phyloP scores from a whole-genome alignment of 2,329 filamentous ascomycete genomes.

The Paraphaeosphaeria minitans region DNA sequence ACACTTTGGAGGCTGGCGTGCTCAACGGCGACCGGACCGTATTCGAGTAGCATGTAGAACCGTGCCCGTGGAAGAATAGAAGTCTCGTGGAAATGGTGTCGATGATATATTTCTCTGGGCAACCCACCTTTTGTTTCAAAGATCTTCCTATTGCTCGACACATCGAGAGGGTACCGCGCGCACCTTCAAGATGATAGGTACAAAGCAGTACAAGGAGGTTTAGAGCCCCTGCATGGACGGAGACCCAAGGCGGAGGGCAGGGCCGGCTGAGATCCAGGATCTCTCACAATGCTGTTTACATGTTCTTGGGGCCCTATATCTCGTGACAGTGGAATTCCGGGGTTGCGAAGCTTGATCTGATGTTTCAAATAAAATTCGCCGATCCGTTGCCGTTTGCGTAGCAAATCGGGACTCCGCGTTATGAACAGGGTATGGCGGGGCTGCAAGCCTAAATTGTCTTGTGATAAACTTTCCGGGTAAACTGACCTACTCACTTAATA shows the following conservation, averaged over 20 bases:
- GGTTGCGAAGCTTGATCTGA: constrained; percentile 5
- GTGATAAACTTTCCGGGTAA: constrained; percentile 6
- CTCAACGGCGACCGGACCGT: constrained; percentile 6
- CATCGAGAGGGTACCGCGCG: neutral
- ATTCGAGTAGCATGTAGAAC: neutral
- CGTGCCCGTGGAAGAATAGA: neutral
- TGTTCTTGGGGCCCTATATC: constrained; percentile 4
- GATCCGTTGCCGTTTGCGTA: constrained; percentile 6
- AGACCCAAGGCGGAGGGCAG: constrained; percentile 5
- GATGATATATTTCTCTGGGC: constrained; percentile 2
- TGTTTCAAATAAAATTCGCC: constrained; percentile 9
- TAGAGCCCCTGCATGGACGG: neutral
- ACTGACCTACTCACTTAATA: constrained; percentile 4
- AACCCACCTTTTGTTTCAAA: neutral
- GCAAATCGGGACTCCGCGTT: constrained; percentile 1
- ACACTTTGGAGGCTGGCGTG: neutral
- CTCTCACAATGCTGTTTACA: neutral
- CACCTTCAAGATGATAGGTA: constrained; percentile 4
- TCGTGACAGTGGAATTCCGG: constrained; percentile 1
- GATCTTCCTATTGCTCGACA: neutral
- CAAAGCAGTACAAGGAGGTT: constrained; percentile 6
- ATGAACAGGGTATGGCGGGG: constrained; percentile 8
- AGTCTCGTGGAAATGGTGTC: neutral
- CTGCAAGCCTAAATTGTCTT: constrained; percentile 2
- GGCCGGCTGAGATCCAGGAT: neutral